Evolutionary conservation across 2,329 filamentous ascomycete genomes (phyloP), one percentile per base, ranked within the genome.

Genomic region (Cladobotryum protrusum): DNA sequence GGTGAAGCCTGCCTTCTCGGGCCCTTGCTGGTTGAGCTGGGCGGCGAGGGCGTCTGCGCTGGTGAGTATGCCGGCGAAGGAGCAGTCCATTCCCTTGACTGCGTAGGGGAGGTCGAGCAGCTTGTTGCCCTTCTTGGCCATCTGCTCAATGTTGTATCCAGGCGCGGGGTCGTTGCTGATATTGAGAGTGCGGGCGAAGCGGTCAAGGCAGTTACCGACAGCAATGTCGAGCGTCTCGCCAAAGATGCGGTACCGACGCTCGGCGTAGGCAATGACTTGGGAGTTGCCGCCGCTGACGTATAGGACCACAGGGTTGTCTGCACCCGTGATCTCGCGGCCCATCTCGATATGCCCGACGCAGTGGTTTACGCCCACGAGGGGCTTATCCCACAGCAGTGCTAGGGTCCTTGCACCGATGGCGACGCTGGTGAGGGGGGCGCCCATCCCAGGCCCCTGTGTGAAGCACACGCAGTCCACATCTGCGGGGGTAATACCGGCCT

Each of bases 261-360:
- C 87, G 34, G 89, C 90, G 72, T 97, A 99, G 43, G 93, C 93
- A 58, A 97, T 97, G 20, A 97, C 92, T 72, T 99, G 92, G 13
- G 92, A 96, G 74, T 99, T 99, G 52, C 93, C 93, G 54, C 93
- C 93, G 18, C 83, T 89, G 37, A 97, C 93, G 69, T 99, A 99
- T 36, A 99, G 76, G 43, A 99, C 93, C 34, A 97, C 91, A 0
- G 93, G 93, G 70, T 99, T 92, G 19, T 80, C 73, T 14, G 93
- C 90, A 52, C 89, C 87, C 4, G 93, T 97, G 64, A 99, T 96
- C 52, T 87, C 80, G 45, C 93, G 81, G 32, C 93, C 93, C 93
- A 99, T 99, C 73, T 99, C 93, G 62, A 99, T 97, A 70, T 99
- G 93, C 40, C 93, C 93, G 43, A 99, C 88, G 69, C 93, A 99